Evolutionary conservation across 106 monocot species (phyloP).

Genomic region (Xerophyta viscosa): DNA sequence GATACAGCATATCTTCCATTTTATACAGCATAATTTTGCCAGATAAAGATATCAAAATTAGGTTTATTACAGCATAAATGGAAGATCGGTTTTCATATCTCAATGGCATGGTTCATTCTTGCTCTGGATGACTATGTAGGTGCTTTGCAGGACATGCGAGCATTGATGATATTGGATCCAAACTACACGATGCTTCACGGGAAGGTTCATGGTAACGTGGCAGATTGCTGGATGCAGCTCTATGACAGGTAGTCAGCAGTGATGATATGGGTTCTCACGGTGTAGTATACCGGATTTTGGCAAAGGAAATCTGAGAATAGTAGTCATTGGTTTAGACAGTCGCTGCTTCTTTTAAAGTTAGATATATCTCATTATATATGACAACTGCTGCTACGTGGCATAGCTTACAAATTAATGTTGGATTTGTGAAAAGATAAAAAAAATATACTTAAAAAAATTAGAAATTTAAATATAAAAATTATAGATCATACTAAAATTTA

Average conservation of each 20-base stretch:
- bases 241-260: constrained; percentile 91
- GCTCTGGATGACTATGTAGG: constrained; percentile 50
- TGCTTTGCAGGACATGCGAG: constrained; percentile 77
- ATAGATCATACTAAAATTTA: no score
- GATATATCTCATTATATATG: not conserved
- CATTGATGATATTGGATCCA: constrained; percentile 81
- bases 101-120: constrained; percentile 82
- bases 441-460: no score
- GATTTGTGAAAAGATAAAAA: no score
- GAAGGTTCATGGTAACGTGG: constrained; percentile 79
- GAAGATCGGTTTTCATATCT: no score
- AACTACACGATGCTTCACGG: constrained; percentile 88
- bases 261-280: constrained; percentile 97
- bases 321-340: constrained; percentile 73
- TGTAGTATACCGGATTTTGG: constrained; percentile 94
- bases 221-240: constrained; percentile 98
- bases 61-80: no score
- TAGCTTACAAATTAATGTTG: no score
- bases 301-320: constrained; percentile 77
- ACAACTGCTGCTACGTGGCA: not conserved
- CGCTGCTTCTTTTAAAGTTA: constrained; percentile 87
- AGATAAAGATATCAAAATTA: no score
- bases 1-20: no score
- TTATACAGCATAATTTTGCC: no score
- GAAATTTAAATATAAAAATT: no score